These are phyloP conservation scores for Neonectria punicea DNA, from an alignment of 2,329 filamentous ascomycete genomes.

Conservation along the genomic window DNA sequence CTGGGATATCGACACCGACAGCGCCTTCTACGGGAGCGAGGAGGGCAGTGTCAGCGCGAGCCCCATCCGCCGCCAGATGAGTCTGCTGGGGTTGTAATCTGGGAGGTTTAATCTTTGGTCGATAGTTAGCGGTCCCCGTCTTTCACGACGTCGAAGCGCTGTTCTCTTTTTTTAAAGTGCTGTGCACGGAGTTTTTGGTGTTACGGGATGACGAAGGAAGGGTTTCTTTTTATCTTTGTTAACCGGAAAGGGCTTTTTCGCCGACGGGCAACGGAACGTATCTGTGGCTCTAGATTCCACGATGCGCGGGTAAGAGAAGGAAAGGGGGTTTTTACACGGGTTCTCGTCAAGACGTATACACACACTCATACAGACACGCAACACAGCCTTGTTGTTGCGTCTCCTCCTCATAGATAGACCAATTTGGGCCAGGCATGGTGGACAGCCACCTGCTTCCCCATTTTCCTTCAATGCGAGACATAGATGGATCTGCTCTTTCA, in stretches of 20 bases:
- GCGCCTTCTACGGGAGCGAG: constrained; percentile 76
- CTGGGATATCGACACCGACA: constrained; percentile 97
- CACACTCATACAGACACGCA: constrained; percentile 7
- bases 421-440: constrained; percentile 5
- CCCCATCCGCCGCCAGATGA: constrained; percentile 78
- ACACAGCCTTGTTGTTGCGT: neutral
- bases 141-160: constrained; percentile 15
- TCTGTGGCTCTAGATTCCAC: constrained; percentile 13
- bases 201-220: constrained; percentile 23
- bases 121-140: neutral
- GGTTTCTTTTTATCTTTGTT: constrained; percentile 18
- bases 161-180: constrained; percentile 8
- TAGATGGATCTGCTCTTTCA: constrained; percentile 1
- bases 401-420: constrained; percentile 10
- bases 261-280: constrained; percentile 11
- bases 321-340: neutral
- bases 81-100: constrained; percentile 64
- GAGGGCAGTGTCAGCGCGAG: constrained; percentile 75
- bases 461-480: constrained; percentile 16
- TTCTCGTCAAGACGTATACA: constrained; percentile 4
- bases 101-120: neutral
- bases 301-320: constrained; percentile 7
- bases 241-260: constrained; percentile 10
- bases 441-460: neutral
- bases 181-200: constrained; percentile 38